Percentiles rank a stretch among this genome's conserved stretches.
phyloP scores from a whole-genome alignment of 352 stramenopile species.

The Hyaloperonospora arabidopsidis region DNA sequence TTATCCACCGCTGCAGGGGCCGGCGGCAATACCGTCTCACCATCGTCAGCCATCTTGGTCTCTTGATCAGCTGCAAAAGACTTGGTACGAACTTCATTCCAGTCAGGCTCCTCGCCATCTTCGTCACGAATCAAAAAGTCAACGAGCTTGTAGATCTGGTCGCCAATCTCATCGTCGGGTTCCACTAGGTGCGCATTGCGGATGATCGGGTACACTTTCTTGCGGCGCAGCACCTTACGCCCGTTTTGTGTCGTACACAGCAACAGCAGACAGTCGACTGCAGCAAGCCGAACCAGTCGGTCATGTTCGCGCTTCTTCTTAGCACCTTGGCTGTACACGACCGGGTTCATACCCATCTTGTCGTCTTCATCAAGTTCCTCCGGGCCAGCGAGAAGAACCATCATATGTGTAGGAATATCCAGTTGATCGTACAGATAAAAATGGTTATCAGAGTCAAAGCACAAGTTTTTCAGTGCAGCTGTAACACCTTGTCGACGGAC shows the following conservation, averaged over 20 bases:
- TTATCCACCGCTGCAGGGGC: constrained; percentile 12
- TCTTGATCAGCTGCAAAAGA: constrained; percentile 49
- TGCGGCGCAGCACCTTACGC: constrained; percentile 67
- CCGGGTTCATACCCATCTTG: constrained; percentile 71
- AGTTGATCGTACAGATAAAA: constrained; percentile 85
- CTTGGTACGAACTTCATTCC: constrained; percentile 64
- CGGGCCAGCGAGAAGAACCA: constrained; percentile 61
- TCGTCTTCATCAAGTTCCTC: constrained; percentile 73
- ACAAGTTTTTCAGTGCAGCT: constrained; percentile 71
- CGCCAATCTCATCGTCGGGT: constrained; percentile 69
- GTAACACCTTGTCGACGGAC: constrained; percentile 67
- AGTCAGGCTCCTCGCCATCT: constrained; percentile 80
- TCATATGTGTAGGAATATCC: constrained; percentile 74
- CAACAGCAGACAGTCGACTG: constrained; percentile 66
- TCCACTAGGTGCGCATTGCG: constrained; percentile 78
- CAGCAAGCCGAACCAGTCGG: constrained; percentile 54
- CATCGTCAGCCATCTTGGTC: constrained; percentile 29
- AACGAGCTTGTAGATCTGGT: constrained; percentile 86
- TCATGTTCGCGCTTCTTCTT: constrained; percentile 84
- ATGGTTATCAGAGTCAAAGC: constrained; percentile 84
- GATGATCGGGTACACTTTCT: constrained; percentile 84
- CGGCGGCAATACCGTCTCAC: constrained; percentile 15
- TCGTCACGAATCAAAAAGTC: constrained; percentile 84
- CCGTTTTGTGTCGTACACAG: constrained; percentile 74
- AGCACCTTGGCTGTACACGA: constrained; percentile 61